Base-by-base conservation (phyloP, 192 early-diverging fungal genomes). In the Paraglomus occultum region DNA sequence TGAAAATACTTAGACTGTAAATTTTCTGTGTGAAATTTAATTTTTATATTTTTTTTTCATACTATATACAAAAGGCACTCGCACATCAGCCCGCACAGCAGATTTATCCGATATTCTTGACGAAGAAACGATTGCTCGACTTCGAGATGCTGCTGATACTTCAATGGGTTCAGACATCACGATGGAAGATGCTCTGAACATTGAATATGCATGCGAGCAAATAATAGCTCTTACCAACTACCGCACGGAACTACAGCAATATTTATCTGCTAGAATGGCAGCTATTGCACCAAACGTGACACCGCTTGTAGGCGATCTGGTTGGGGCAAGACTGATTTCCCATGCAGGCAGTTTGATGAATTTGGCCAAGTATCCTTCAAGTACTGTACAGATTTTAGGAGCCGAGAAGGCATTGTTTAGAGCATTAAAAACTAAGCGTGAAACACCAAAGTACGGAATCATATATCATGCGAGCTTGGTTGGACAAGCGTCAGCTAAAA, bases 131-230 rank as follows among this genome's bases (percentile, higher is more conserved):
- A 83, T 85, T 58, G 91, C 95, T 57, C 87, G 87, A 75, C 91
- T 99, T 63, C 66, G 96, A 54, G 92, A 95, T 67, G 97, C 96
- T 62, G 92, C 96, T 17, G 88, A 90, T 66, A 85, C 94, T 6
- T 98, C 95, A 18, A 99, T 99, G 97, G 97, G 97, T 54, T 97
- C 95, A 7, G 95, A 99, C 68, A 95, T 99, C 73, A 91, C 94
- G 23, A 93, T 93, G 57, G 83, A 96, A 48, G 97, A 99, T 78
- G 87, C 97, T 89, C 82, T 90, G 55, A 99, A 99, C 83, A 96
- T 99, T 64, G 86, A 92, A 79, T 84, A 82, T 76, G 97, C 98
- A 85, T 91, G 95, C 66, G 86, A 91, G 76, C 90, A 95, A 58
- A 92, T 99, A 44, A 92, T 96, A 55, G 81, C 86, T 48, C 83